phyloP scores from a whole-genome alignment of 768 basidiomycete genomes.

The Candolleomyces aberdarensis region DNA sequence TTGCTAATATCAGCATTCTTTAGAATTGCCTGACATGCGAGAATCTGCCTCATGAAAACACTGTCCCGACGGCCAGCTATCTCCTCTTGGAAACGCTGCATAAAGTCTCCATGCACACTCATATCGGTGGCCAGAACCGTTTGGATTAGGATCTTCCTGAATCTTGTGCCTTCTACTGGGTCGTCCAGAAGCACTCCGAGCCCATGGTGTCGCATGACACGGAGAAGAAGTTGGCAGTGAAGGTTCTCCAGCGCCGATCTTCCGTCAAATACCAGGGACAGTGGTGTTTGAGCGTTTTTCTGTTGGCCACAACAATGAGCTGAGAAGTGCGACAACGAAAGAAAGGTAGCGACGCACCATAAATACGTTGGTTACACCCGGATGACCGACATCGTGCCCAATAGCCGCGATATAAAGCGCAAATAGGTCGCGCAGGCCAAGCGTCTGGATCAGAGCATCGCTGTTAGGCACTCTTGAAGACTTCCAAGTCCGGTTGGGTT shows the following conservation, averaged over 20 bases:
- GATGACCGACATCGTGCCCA: conserved; percentile 97
- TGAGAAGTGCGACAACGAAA: not conserved
- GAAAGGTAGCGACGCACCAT: conserved; percentile 60
- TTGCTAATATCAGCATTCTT: conserved; percentile 99
- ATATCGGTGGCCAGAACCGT: conserved; percentile 94
- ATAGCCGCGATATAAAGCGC: conserved; percentile 88
- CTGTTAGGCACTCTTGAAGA: conserved; percentile 33
- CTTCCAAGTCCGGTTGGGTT: conserved; percentile 43
- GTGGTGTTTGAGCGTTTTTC: conserved; percentile 92
- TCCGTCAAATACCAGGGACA: conserved; percentile 86
- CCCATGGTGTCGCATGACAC: conserved; percentile 78
- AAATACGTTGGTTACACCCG: conserved; percentile 90
- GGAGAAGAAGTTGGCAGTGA: conserved; percentile 80
- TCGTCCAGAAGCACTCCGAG: conserved; percentile 66
- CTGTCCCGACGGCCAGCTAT: conserved; percentile 39
- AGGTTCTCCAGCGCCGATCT: conserved; percentile 89
- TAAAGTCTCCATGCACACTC: conserved; percentile 85
- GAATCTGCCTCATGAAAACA: conserved; percentile 50
- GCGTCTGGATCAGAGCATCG: conserved; percentile 37
- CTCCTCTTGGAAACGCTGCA: conserved; percentile 57
- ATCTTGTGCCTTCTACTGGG: conserved; percentile 40
- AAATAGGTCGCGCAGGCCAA: conserved; percentile 73
- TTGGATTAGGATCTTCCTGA: conserved; percentile 73
- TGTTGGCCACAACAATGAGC: conserved; percentile 24
- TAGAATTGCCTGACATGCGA: conserved; percentile 87